phyloP scores from a whole-genome alignment of 2,329 filamentous ascomycete genomes.

The Arachnomyces sp. region DNA sequence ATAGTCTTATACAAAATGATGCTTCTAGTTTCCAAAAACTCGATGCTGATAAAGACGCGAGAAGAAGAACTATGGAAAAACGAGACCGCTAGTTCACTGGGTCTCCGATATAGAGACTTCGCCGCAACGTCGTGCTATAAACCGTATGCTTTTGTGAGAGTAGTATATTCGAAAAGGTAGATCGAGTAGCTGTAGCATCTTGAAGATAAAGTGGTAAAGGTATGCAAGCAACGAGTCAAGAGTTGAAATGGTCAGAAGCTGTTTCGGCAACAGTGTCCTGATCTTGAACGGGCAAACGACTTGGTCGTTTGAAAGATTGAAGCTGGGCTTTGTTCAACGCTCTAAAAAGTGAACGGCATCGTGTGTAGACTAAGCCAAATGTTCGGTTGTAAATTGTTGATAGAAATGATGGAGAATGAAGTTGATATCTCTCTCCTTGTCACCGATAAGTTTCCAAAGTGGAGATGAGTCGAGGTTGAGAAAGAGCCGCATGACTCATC shows the following conservation, averaged over 20 bases:
- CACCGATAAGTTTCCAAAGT: background rate
- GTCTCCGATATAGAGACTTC: background rate
- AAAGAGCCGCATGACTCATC: background rate
- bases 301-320: too few species aligned
- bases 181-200: conserved; percentile 16
- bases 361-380: too few species aligned
- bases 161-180: conserved; percentile 8
- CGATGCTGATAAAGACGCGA: background rate
- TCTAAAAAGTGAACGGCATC: too few species aligned
- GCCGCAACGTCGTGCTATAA: conserved; percentile 6
- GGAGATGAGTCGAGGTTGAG: background rate
- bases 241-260: too few species aligned
- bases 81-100: background rate
- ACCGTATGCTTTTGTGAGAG: conserved; percentile 9
- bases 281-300: too few species aligned
- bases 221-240: too few species aligned
- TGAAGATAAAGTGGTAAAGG: conserved; percentile 5
- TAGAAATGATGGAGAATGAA: too few species aligned
- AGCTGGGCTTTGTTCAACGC: too few species aligned
- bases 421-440: too few species aligned
- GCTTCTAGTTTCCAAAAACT: background rate
- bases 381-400: too few species aligned
- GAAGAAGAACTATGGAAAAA: background rate
- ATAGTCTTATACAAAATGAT: background rate
- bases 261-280: too few species aligned